Evolutionary conservation across 768 basidiomycete genomes (phyloP).

Genomic region (Mycena leptocephala): DNA sequence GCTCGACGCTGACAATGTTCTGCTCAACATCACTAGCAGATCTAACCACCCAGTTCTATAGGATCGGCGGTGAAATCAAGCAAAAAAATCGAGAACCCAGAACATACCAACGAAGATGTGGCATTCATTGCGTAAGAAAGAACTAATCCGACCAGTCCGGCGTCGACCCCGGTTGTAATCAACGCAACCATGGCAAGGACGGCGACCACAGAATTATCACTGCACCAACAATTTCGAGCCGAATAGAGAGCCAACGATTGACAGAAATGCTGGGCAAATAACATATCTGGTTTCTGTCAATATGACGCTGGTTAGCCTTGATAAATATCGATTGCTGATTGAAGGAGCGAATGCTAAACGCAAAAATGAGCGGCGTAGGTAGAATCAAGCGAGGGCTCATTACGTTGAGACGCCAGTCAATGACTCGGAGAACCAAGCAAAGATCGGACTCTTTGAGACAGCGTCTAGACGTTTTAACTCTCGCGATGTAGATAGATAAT

Average conservation of each 20-base stretch:
- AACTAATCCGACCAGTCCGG: constrained; percentile 90
- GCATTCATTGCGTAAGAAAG: constrained; percentile 86
- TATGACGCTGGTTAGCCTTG: constrained; percentile 76
- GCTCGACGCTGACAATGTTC: constrained; percentile 92
- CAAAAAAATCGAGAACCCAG: neutral
- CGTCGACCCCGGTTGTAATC: constrained; percentile 85
- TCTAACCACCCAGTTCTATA: constrained; percentile 86
- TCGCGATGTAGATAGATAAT: constrained; percentile 90
- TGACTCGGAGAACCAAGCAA: constrained; percentile 90
- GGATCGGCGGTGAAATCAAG: neutral
- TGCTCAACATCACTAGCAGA: constrained; percentile 92
- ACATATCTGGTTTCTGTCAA: constrained; percentile 91
- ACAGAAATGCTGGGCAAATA: constrained; percentile 80
- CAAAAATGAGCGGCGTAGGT: neutral
- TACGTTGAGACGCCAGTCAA: constrained; percentile 80
- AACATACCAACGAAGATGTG: constrained; percentile 83
- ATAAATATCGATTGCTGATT: constrained; percentile 79
- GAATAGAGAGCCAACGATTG: constrained; percentile 89
- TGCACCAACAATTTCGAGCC: constrained; percentile 89
- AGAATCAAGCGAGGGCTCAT: neutral
- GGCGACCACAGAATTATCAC: constrained; percentile 85
- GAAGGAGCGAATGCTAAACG: constrained; percentile 77
- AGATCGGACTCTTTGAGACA: constrained; percentile 92
- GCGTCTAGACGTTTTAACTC: constrained; percentile 93
- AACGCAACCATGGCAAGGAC: constrained; percentile 78